Evolutionary conservation across 495 filamentous ascomycete genomes (phyloP), one percentile per base, ranked within the genome.

Genomic region (Astrocystis sublimbata): DNA sequence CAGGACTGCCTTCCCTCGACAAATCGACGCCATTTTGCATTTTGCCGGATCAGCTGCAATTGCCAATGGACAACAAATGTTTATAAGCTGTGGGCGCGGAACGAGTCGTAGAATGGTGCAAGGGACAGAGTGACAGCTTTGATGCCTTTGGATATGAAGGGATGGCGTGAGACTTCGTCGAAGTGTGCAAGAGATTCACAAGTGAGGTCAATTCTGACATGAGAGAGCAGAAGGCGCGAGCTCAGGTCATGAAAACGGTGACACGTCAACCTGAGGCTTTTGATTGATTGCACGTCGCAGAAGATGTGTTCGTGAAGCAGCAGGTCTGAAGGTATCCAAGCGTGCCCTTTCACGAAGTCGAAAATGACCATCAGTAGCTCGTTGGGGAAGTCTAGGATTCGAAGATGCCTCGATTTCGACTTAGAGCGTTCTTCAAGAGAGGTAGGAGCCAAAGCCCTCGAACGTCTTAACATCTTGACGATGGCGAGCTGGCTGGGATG

Each of bases 81-180:
- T 23, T 9, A 33, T 10, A 54, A 38, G 12, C 26, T 21, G n/a
- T 54, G 21, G 19, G 31, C 35, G 10, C 23, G 15, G 33, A 13
- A 10, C 21, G 31, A 40, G 33, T 24, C 33, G 15, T 36, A 38
- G 17, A 38, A 23, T 8, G 33, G 51, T 7, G 6, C 9, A 12
- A 49, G 21, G 26, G 0, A 40, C 8, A 54, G 19, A 9, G 15
- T n/a, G 33, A 54, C 26, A 6, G 19, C 33, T 21, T 21, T 8
- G n/a, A 54, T 28, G 33, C 51, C 51, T 10, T 26, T 54, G 28
- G 51, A 54, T 36, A 54, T 38, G 4, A n/a, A 24, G 19, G 51
- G 51, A 21, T 54, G 51, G 19, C 51, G 51, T 38, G 51, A 54
- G 10, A 54, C 13, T 21, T 36, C 21, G 21, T 54, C 51, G 13